A percentile compares a stretch with the other conserved stretches of the same genome.
Conservation (phyloP, 2,329 filamentous ascomycete genomes). For the Malbranchea zuffiana region DNA sequence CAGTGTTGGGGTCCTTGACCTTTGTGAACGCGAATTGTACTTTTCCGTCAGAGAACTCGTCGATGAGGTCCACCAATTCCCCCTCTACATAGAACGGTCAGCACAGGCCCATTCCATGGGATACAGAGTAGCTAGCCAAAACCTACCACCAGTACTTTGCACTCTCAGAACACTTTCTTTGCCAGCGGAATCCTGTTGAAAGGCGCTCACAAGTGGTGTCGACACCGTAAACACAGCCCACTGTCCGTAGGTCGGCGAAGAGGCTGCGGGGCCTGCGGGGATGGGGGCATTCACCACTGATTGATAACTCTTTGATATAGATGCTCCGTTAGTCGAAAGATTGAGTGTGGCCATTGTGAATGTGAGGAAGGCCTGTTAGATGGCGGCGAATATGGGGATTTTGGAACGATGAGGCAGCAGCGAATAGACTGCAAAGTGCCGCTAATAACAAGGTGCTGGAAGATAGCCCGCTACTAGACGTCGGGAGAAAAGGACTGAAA, state of each 20-base stretch:
- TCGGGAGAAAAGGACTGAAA: too few relatives aligned
- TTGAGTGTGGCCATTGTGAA: constrained; percentile 66
- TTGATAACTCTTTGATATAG: constrained; percentile 66
- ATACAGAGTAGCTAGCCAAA: neutral
- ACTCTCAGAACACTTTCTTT: constrained; percentile 97
- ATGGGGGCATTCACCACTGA: constrained; percentile 52
- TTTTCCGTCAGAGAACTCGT: constrained; percentile 93
- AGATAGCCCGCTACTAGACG: too few relatives aligned
- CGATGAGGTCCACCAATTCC: constrained; percentile 76
- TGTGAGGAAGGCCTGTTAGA: too few relatives aligned
- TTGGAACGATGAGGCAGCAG: too few relatives aligned
- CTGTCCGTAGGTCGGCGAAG: constrained; percentile 73
- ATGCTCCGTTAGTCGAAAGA: constrained; percentile 65
- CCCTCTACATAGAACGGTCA: constrained; percentile 52
- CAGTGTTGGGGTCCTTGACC: constrained; percentile 87
- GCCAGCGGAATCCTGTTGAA: constrained; percentile 65
- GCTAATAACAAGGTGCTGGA: too few relatives aligned
- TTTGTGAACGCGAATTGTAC: constrained; percentile 96
- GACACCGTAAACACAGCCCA: constrained; percentile 94
- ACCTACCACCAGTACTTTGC: constrained; percentile 72
- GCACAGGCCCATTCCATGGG: constrained; percentile 8
- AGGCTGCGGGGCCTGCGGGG: constrained; percentile 46
- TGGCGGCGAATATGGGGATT: too few relatives aligned
- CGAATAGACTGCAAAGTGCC: too few relatives aligned
- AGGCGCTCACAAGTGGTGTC: constrained; percentile 82